Base-by-base conservation (phyloP, 1,139 yeast genomes). In the Pichia sp. region DNA sequence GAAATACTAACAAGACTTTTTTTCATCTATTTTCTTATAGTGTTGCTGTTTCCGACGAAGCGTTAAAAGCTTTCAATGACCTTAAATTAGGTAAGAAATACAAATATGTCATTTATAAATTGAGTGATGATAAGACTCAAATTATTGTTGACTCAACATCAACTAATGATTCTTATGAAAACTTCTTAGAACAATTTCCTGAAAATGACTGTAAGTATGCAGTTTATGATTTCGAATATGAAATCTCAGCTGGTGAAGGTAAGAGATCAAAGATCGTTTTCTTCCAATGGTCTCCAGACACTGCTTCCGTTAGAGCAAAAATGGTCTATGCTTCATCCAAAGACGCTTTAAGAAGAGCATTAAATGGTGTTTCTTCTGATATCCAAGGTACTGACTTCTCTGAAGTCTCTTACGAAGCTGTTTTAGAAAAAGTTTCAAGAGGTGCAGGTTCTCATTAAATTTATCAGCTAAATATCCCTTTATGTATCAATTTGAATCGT, bases 251-350 rank as follows among this genome's bases (percentile, higher is more conserved):
- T 41, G 92, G 89, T 58, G 97, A 92, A 70, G 98, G 98, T 65
- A 87, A 87, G 76, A 85, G 94, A 75, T 82, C 90, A 63, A 92
- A 92, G 78, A 85, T 92, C 61, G 82, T 90, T 50, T 92, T 92
- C 71, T 85, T 68, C 74, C 84, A 94, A 57, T 92, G 99, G 99
- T 82, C 97, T 53, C 98, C 98, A 61, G 98, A 94, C 66, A 85
- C 95, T 51, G 96, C 97, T 45, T 87, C 95, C 52, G 81, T 94
- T 61, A 85, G 89, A 72, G 68, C 94, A 60, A 92, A 92, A 83
- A 94, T 92, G 98, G 86, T 90, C 51, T 90, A 89, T 73, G 97
- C 99, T 42, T 81, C 97, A 10, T 90, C 97, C 52, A 90, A 89
- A 73, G 98, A 92, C 61, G 95, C 97, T 45, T 79, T 92, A 64